phyloP scores from a whole-genome alignment of 2,329 filamentous ascomycete genomes.

The Esteya vermicola region DNA sequence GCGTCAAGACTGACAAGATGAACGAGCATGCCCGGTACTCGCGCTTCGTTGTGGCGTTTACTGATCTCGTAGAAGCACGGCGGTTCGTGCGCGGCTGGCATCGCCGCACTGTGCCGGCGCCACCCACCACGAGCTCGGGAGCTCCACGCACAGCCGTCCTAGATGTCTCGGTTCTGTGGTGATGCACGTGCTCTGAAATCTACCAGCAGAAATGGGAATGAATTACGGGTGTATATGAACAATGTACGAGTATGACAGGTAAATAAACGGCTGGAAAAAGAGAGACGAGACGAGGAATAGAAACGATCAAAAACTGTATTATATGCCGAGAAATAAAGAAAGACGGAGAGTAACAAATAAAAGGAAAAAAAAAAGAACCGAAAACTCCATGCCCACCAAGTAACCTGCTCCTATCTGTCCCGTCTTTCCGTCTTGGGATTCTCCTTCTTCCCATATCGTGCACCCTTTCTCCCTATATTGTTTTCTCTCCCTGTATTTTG shows the following conservation, averaged over 20 bases:
- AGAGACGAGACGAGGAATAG: background rate
- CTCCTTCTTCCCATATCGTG: background rate
- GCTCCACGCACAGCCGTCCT: conserved; percentile 12
- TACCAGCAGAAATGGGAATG: too few relatives aligned
- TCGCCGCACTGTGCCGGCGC: conserved; percentile 19
- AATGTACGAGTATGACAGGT: background rate
- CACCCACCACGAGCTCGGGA: background rate
- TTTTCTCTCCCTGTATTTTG: too few relatives aligned
- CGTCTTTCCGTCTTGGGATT: background rate
- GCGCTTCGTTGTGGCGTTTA: conserved; percentile 41
- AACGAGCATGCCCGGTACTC: conserved; percentile 19
- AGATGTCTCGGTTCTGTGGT: conserved; percentile 17
- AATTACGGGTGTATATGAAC: too few relatives aligned
- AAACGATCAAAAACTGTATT: conserved; percentile 2
- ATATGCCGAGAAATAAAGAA: conserved; percentile 3
- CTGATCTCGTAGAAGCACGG: conserved; percentile 36
- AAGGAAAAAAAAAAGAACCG: background rate
- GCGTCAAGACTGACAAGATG: conserved; percentile 13
- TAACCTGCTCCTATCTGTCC: conserved; percentile 5
- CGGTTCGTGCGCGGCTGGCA: conserved; percentile 33
- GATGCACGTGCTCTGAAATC: too few relatives aligned
- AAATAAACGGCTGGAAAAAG: background rate
- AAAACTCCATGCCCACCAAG: conserved; percentile 8
- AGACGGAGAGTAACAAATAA: background rate
- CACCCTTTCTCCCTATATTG: too few relatives aligned